These are phyloP conservation scores for Mucor velutinosus DNA, from an alignment of 371 early-diverging fungal genomes.

Conservation along the genomic window DNA sequence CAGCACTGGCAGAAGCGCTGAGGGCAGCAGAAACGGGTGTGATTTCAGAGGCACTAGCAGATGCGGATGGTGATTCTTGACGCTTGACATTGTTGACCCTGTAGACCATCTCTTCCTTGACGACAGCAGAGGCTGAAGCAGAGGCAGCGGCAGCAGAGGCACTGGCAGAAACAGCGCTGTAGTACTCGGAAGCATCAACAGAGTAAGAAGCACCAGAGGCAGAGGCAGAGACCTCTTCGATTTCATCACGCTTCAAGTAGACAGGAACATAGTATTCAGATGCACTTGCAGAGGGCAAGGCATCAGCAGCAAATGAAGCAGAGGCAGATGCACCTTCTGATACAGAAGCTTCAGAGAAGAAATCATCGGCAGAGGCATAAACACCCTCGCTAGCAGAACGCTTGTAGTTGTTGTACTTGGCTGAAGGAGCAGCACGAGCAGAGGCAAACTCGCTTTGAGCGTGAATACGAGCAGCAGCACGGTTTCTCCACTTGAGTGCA, in stretches of 20 bases:
- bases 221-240: constrained; percentile 2
- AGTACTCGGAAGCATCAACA: neutral
- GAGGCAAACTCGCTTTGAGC: neutral
- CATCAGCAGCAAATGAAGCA: constrained; percentile 3
- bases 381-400: neutral
- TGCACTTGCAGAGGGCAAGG: neutral
- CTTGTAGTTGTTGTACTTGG: constrained; percentile 3
- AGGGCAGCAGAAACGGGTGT: neutral
- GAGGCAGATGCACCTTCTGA: neutral
- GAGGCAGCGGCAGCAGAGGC: constrained; percentile 8
- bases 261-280: constrained; percentile 1
- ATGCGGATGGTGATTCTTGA: neutral
- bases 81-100: neutral
- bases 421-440: neutral
- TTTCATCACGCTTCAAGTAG: constrained; percentile 3
- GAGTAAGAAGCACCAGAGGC: neutral
- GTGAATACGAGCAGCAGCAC: constrained; percentile 5
- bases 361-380: neutral
- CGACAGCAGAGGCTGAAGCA: constrained; percentile 2
- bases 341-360: neutral
- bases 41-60: neutral
- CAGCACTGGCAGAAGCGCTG: neutral
- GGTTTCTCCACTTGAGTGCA: neutral
- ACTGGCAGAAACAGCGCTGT: neutral
- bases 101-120: neutral